A percentile compares a stretch with the other conserved stretches of the same genome.
Conservation (phyloP, 2,329 filamentous ascomycete species). For the Decorospora gaudefroyi region DNA sequence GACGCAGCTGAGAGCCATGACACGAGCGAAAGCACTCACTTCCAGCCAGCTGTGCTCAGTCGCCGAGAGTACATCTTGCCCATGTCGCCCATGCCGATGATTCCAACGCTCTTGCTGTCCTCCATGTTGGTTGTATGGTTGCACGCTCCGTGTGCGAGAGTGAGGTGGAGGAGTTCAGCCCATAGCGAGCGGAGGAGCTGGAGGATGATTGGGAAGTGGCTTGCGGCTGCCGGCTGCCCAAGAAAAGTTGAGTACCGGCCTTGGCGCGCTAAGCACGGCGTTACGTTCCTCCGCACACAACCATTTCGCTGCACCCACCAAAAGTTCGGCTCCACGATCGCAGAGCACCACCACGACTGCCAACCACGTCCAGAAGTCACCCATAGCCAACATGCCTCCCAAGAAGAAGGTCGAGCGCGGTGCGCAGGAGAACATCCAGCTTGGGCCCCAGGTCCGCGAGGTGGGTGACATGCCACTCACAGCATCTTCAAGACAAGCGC, state of each 20-base stretch:
- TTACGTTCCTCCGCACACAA: slow-evolving; percentile 21
- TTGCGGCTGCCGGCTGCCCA: slow-evolving; percentile 19
- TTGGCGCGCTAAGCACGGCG: slow-evolving; percentile 22
- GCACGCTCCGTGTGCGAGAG: slow-evolving; percentile 29
- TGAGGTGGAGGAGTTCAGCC: slow-evolving; percentile 35
- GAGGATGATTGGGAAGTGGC: slow-evolving; percentile 13
- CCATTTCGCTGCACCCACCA: slow-evolving; percentile 17
- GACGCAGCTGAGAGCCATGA: slow-evolving; percentile 15
- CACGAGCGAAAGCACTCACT: slow-evolving; percentile 63
- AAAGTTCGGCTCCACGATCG: slow-evolving; percentile 28
- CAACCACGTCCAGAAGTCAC: slow-evolving; percentile 34
- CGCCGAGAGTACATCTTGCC: slow-evolving; percentile 95
- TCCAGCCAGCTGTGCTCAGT: slow-evolving; percentile 92
- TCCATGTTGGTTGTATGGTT: slow-evolving; percentile 56
- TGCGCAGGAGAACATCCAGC: slow-evolving; percentile 86
- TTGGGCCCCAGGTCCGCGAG: slow-evolving; percentile 95
- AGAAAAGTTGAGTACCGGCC: slow-evolving; percentile 24
- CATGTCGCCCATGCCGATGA: slow-evolving; percentile 99
- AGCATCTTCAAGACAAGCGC: slow-evolving; percentile 9
- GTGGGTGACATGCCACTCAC: slow-evolving; percentile 54
- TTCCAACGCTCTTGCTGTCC: slow-evolving; percentile 73
- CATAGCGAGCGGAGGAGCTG: slow-evolving; percentile 31
- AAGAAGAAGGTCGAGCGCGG: slow-evolving; percentile 80
- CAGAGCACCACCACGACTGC: slow-evolving; percentile 34
- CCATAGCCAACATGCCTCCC: slow-evolving; percentile 71